A percentile compares a stretch with the other conserved stretches of the same genome.
Conservation (phyloP, 2,329 filamentous ascomycete species). For the Sporothrix mexicana region DNA sequence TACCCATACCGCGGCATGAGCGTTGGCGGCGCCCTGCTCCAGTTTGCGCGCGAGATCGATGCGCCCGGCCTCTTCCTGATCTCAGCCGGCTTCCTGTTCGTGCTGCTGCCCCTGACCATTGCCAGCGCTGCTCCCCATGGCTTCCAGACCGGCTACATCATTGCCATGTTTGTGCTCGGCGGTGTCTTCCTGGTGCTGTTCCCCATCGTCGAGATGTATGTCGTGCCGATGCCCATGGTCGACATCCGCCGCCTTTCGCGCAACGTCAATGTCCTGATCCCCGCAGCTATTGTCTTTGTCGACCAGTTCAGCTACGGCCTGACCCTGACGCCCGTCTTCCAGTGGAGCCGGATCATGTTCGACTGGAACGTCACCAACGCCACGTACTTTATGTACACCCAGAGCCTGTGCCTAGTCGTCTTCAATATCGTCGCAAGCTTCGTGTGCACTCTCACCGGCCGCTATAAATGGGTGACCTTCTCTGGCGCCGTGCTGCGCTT, state of each 20-base stretch:
- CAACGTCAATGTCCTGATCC: slow-evolving; percentile 20
- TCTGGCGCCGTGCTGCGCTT: slow-evolving; percentile 50
- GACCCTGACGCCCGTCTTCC: slow-evolving; percentile 38
- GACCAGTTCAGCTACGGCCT: slow-evolving; percentile 23
- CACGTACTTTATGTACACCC: slow-evolving; percentile 48
- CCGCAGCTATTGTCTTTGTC: not conserved
- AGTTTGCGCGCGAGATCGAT: slow-evolving; percentile 18
- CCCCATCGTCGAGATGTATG: slow-evolving; percentile 13
- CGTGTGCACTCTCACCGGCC: slow-evolving; percentile 48
- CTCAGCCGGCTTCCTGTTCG: slow-evolving; percentile 7
- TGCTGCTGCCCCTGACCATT: slow-evolving; percentile 12
- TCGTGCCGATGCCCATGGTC: slow-evolving; percentile 14
- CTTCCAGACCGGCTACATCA: slow-evolving; percentile 19
- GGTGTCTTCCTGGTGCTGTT: slow-evolving; percentile 15
- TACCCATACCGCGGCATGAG: slow-evolving; percentile 38
- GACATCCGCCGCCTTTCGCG: slow-evolving; percentile 18
- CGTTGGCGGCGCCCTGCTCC: not conserved
- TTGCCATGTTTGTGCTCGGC: slow-evolving; percentile 24
- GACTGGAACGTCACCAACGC: slow-evolving; percentile 49
- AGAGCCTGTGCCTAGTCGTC: slow-evolving; percentile 33
- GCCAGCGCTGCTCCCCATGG: slow-evolving; percentile 14
- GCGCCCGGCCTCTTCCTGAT: not conserved
- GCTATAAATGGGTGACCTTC: slow-evolving; percentile 56
- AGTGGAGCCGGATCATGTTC: slow-evolving; percentile 53
- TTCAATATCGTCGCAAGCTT: slow-evolving; percentile 46